phyloP scores from a whole-genome alignment of 371 early-diverging fungal genomes.

The Fennellomyces sp. region DNA sequence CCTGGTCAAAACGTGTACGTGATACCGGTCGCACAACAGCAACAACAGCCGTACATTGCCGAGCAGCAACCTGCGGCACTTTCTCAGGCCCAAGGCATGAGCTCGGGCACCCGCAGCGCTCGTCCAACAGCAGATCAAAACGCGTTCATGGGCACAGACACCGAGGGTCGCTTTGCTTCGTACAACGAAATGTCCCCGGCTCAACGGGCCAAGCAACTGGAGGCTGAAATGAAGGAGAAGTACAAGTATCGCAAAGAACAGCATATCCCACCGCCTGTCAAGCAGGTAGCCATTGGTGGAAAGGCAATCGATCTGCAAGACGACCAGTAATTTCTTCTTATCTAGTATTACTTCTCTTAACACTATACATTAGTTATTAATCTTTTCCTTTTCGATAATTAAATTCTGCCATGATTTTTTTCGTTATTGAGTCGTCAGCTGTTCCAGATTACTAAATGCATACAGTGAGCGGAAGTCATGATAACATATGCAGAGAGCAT shows the following conservation, averaged over 20 bases:
- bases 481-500: too few relatives aligned
- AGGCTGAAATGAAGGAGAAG: neutral
- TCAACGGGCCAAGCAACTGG: conserved; percentile 2
- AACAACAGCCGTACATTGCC: too few relatives aligned
- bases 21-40: neutral
- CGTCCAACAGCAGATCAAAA: conserved; percentile 6
- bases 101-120: neutral
- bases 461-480: too few relatives aligned
- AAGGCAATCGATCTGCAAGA: neutral
- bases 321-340: neutral
- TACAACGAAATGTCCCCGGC: neutral
- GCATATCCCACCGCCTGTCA: neutral
- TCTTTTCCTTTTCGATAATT: neutral
- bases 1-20: neutral
- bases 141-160: conserved; percentile 1
- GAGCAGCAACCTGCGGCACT: too few relatives aligned
- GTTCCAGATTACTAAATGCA: too few relatives aligned
- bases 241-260: neutral
- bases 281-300: conserved; percentile 1
- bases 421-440: neutral
- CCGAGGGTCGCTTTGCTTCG: neutral
- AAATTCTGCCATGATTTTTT: neutral
- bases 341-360: neutral
- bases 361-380: neutral
- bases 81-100: neutral